A percentile compares a stretch with the other conserved stretches of the same genome.
Conservation (phyloP, 2,329 filamentous ascomycete genomes). For the Lachnellula subtilissima region DNA sequence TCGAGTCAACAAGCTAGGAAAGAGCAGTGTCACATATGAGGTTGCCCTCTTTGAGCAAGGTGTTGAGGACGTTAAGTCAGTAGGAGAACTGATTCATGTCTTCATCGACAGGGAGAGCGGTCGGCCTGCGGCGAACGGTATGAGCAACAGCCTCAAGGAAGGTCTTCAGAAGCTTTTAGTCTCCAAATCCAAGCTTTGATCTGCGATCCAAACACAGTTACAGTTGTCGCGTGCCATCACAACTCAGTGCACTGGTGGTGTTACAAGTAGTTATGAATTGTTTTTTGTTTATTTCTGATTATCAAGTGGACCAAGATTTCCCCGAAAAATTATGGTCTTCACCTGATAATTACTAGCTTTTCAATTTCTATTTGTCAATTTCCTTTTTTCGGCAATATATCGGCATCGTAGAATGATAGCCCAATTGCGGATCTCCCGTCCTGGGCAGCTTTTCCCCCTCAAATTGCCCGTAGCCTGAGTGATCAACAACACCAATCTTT, state of each 20-base stretch:
- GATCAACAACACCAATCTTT: no score
- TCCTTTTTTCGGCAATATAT: no score
- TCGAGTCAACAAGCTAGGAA: slow-evolving; percentile 77
- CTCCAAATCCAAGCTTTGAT: slow-evolving; percentile 26
- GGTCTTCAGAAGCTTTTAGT: slow-evolving; percentile 55
- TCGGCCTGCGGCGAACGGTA: slow-evolving; percentile 61
- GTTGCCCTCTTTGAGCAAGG: slow-evolving; percentile 79
- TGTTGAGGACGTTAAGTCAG: slow-evolving; percentile 69
- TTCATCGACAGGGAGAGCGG: slow-evolving; percentile 74
- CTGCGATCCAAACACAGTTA: background rate
- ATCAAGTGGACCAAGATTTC: background rate
- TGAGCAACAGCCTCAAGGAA: slow-evolving; percentile 53
- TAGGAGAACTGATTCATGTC: slow-evolving; percentile 82
- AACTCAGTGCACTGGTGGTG: no score
- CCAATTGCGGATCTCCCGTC: no score
- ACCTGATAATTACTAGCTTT: no score
- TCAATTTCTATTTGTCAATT: no score
- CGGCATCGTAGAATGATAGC: no score
- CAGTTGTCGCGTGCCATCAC: background rate
- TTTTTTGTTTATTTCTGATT: no score
- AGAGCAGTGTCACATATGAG: slow-evolving; percentile 85
- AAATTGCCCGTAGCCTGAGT: no score
- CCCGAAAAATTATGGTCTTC: background rate
- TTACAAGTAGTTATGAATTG: no score
- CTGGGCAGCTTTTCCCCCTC: no score